Evolutionary conservation across 345 rosid species (phyloP).

Genomic region (Boechera divaricarpa): DNA sequence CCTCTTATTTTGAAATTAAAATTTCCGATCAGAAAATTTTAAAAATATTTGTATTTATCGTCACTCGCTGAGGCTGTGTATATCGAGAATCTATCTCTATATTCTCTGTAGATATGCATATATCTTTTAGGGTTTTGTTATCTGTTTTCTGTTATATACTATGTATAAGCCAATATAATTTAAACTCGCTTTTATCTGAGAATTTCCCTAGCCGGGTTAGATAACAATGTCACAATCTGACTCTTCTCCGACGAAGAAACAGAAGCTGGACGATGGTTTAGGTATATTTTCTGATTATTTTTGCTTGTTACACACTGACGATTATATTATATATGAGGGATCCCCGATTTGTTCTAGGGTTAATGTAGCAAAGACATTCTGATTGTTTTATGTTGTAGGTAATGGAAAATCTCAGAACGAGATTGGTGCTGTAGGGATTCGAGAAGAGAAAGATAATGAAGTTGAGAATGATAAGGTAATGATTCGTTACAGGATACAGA

Average conservation of each 20-base stretch:
- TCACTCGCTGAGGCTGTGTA: background rate
- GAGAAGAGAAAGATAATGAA: background rate
- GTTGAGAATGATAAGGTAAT: too few relatives aligned
- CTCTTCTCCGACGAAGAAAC: slow-evolving; percentile 2
- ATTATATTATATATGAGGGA: background rate
- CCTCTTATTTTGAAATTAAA: background rate
- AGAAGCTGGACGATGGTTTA: background rate
- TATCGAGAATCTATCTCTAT: background rate
- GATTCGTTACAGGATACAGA: too few relatives aligned
- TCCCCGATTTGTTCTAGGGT: background rate
- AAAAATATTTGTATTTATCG: background rate
- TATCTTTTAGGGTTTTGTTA: background rate
- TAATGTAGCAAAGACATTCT: background rate
- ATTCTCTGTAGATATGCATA: background rate
- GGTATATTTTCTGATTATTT: background rate
- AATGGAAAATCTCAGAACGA: background rate
- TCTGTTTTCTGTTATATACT: background rate
- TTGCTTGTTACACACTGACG: background rate
- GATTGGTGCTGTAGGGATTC: background rate
- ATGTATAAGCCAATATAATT: background rate
- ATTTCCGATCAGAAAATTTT: background rate
- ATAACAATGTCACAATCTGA: background rate
- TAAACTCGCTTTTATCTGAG: background rate
- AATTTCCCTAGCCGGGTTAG: background rate
- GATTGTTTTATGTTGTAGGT: background rate